phyloP scores from a whole-genome alignment of 257 asterid genomes.

The Nicotiana noctiflora region DNA sequence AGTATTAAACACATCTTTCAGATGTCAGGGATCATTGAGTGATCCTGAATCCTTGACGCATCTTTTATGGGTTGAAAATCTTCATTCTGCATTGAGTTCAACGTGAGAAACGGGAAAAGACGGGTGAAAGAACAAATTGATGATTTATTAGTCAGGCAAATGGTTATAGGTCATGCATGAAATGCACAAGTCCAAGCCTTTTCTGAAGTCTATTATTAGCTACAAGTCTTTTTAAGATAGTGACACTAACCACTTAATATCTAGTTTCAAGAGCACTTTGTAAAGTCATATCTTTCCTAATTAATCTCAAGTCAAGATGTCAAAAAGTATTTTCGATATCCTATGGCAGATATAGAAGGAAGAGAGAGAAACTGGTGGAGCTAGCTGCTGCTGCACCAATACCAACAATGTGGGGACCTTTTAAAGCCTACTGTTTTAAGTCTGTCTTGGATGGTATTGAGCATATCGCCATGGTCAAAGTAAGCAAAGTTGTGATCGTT shows the following conservation, averaged over 20 bases:
- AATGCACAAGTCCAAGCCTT: not conserved
- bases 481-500: constrained; percentile 19
- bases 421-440: constrained; percentile 71
- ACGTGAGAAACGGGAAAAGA: not conserved
- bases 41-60: not conserved
- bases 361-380: constrained; percentile 76
- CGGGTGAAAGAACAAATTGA: not conserved
- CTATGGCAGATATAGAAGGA: constrained; percentile 77
- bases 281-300: not conserved
- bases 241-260: not conserved
- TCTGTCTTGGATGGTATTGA: constrained; percentile 93
- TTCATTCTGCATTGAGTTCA: not conserved
- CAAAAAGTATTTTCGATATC: not conserved
- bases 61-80: not conserved
- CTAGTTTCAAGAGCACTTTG: not conserved
- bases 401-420: constrained; percentile 97
- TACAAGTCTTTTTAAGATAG: not conserved
- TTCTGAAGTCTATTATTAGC: not conserved
- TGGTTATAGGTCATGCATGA: not conserved
- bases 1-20: not conserved
- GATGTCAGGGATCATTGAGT: not conserved
- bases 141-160: not conserved
- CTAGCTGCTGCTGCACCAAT: constrained; percentile 81
- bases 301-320: not conserved
- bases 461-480: constrained; percentile 98